A percentile compares a stretch with the other conserved stretches of the same genome.
phyloP scores from a whole-genome alignment of 176 grass and related monocot species.

The Urochloa ruziziensis region DNA sequence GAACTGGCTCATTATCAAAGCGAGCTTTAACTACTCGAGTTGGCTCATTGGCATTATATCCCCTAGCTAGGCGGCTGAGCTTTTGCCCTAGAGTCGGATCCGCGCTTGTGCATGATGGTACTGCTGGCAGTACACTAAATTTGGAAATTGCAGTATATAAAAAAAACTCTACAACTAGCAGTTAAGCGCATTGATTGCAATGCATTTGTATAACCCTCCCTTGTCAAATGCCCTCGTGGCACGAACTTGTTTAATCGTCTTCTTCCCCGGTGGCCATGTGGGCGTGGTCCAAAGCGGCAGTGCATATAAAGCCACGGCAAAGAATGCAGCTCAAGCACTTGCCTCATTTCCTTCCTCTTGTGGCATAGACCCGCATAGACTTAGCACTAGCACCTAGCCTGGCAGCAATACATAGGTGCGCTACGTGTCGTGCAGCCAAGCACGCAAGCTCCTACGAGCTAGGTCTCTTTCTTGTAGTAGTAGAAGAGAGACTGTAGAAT shows the following conservation, averaged over 20 bases:
- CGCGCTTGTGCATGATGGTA: too few relatives aligned
- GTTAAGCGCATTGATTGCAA: constrained; percentile 23
- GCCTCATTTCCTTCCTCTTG: not conserved
- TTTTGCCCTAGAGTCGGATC: too few relatives aligned
- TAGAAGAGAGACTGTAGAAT: not conserved
- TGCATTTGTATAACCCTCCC: not conserved
- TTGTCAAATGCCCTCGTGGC: not conserved
- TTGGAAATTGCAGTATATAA: too few relatives aligned
- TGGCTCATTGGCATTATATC: too few relatives aligned
- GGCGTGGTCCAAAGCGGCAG: not conserved
- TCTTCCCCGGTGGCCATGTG: constrained; percentile 22
- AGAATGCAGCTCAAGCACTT: not conserved
- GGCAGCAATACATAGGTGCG: not conserved
- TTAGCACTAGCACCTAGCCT: not conserved
- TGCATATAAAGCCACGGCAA: not conserved
- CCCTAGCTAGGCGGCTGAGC: too few relatives aligned
- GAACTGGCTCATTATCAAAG: too few relatives aligned
- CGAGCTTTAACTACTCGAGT: too few relatives aligned
- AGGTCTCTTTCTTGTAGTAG: not conserved
- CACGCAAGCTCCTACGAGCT: not conserved
- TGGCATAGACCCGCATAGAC: not conserved
- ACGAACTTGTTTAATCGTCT: not conserved
- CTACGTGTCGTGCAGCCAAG: not conserved
- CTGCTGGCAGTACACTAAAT: too few relatives aligned
- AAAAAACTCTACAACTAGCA: not conserved